Conservation (phyloP, 345 rosid species). For the Garcia nutans region DNA sequence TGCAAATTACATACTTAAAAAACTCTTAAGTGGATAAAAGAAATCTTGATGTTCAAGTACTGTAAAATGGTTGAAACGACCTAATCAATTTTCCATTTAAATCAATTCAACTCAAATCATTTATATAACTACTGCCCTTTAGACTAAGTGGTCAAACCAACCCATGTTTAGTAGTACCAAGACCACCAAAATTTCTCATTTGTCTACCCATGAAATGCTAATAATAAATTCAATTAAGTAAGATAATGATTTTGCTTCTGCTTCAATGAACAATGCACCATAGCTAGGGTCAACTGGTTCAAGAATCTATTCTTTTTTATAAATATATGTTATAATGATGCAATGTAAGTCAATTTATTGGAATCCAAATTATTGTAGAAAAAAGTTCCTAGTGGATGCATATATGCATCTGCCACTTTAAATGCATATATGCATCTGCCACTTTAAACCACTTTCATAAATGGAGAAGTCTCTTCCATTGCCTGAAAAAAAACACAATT, state of each 20-base stretch:
- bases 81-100: background rate
- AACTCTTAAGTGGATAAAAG: background rate
- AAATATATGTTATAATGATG: background rate
- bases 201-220: background rate
- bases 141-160: background rate
- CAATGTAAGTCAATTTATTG: background rate
- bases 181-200: background rate
- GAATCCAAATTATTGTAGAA: background rate
- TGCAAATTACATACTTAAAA: background rate
- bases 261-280: too few relatives aligned
- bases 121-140: too few relatives aligned
- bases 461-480: too few relatives aligned
- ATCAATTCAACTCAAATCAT: background rate
- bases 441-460: slow-evolving; percentile 1
- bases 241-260: too few relatives aligned
- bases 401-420: slow-evolving; percentile 18
- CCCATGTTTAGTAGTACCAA: background rate
- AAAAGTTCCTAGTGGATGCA: slow-evolving; percentile 11
- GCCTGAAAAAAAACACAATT: background rate
- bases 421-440: slow-evolving; percentile 13
- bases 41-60: background rate
- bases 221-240: too few relatives aligned
- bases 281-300: background rate
- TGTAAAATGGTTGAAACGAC: background rate
- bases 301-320: background rate